Percentiles rank a stretch among this genome's conserved stretches.
Evolutionary conservation across 768 basidiomycete genomes (phyloP).

Genomic region (Tylopilus sp.): DNA sequence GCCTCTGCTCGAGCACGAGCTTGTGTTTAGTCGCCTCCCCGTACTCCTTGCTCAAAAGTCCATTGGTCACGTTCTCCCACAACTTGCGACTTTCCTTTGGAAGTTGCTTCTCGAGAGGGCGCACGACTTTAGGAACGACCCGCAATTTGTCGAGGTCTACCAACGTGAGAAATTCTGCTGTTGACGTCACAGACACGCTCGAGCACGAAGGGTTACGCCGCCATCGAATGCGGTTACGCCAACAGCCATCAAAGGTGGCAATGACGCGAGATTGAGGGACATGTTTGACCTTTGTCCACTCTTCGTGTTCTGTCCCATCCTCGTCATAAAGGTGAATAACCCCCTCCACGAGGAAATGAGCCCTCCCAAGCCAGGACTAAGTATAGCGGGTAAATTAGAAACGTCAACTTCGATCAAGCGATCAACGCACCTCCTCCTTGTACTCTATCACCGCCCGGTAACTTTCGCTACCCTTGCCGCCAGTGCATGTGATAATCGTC

Average conservation of each 20-base stretch:
- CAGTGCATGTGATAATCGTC: slow-evolving; percentile 76
- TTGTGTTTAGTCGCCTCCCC: slow-evolving; percentile 91
- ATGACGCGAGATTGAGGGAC: slow-evolving; percentile 77
- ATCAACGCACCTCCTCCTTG: slow-evolving; percentile 81
- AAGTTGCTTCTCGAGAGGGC: slow-evolving; percentile 77
- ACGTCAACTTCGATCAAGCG: background rate
- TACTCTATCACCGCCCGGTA: slow-evolving; percentile 88
- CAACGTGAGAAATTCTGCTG: slow-evolving; percentile 59
- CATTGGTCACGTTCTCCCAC: slow-evolving; percentile 81
- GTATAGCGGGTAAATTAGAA: background rate
- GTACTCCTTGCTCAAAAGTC: slow-evolving; percentile 80
- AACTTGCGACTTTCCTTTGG: slow-evolving; percentile 80
- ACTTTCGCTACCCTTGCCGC: slow-evolving; percentile 56
- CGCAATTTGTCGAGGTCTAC: slow-evolving; percentile 73
- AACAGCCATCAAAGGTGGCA: slow-evolving; percentile 84
- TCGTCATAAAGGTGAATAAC: slow-evolving; percentile 82
- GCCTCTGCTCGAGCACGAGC: slow-evolving; percentile 87
- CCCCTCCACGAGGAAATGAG: slow-evolving; percentile 83
- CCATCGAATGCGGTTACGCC: slow-evolving; percentile 83
- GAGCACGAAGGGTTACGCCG: slow-evolving; percentile 53
- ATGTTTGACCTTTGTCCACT: slow-evolving; percentile 86
- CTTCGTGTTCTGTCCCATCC: slow-evolving; percentile 56
- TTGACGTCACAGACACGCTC: slow-evolving; percentile 40
- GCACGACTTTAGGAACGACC: slow-evolving; percentile 78
- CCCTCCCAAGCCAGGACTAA: slow-evolving; percentile 85